Conservation (phyloP, 768 basidiomycete species). For the Russula lepida region DNA sequence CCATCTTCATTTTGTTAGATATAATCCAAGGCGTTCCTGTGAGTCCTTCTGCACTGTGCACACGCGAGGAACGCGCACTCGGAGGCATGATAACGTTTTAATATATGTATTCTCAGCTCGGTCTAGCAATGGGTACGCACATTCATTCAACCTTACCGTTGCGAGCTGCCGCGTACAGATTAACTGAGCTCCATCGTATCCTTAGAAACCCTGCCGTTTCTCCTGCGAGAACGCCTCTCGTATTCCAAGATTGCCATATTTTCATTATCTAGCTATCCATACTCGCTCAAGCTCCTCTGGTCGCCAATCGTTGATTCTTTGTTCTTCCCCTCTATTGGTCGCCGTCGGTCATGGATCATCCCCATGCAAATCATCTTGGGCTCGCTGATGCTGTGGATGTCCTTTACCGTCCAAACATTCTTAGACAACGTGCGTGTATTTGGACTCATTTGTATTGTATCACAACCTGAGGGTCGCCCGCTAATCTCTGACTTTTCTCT, state of each 20-base stretch:
- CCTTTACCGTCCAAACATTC: conserved; percentile 60
- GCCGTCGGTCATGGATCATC: conserved; percentile 97
- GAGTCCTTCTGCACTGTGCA: conserved; percentile 26
- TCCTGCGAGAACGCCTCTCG: conserved; percentile 88
- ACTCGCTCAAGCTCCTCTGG: conserved; percentile 95
- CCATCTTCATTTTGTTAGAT: conserved; percentile 25
- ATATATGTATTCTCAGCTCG: background rate
- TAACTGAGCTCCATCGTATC: background rate
- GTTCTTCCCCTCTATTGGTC: conserved; percentile 72
- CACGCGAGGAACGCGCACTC: background rate
- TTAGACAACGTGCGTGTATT: conserved; percentile 59
- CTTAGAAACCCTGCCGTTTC: conserved; percentile 89
- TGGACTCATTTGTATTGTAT: background rate
- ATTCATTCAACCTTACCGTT: background rate
- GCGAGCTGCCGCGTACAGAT: conserved; percentile 71
- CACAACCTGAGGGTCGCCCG: background rate
- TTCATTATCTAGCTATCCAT: conserved; percentile 86
- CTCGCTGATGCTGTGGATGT: conserved; percentile 70
- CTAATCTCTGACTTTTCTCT: background rate
- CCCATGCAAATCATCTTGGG: conserved; percentile 93
- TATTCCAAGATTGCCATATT: conserved; percentile 96
- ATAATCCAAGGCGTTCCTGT: conserved; percentile 82
- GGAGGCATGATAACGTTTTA: background rate
- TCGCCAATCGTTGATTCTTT: conserved; percentile 93
- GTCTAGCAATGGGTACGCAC: conserved; percentile 20